A percentile compares a stretch with the other conserved stretches of the same genome.
Conservation (phyloP, 805 yeast genomes). For the Zygotorulaspora florentina region DNA sequence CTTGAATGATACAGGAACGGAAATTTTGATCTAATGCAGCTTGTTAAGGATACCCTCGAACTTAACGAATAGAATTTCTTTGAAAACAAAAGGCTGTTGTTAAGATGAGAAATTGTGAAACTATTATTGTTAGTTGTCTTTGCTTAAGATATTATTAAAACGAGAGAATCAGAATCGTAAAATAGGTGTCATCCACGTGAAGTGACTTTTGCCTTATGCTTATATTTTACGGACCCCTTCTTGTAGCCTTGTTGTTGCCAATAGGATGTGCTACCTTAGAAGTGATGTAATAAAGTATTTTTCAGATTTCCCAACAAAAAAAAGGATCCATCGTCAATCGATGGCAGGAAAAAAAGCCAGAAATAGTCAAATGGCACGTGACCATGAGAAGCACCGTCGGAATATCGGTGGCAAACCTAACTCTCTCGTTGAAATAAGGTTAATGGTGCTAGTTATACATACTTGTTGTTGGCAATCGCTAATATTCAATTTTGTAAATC, state of each 20-base stretch:
- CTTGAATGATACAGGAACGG: not conserved
- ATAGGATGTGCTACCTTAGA: too few species aligned
- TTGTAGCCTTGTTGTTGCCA: too few species aligned
- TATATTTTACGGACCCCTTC: too few species aligned
- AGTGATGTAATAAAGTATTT: not conserved
- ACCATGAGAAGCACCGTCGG: not conserved
- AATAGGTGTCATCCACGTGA: not conserved
- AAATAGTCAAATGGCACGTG: not conserved
- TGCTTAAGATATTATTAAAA: not conserved
- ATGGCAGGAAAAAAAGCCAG: not conserved
- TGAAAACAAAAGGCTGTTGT: conserved; percentile 13
- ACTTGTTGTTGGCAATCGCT: not conserved
- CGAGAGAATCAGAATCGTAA: not conserved
- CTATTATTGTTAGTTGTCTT: conserved; percentile 9
- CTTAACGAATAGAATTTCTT: conserved; percentile 12
- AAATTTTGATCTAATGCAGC: conserved; percentile 3
- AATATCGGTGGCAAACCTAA: too few species aligned
- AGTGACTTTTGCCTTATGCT: not conserved
- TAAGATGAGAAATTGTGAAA: conserved; percentile 11
- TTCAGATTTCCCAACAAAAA: conserved; percentile 4
- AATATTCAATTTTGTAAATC: not conserved
- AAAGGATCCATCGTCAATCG: conserved; percentile 1
- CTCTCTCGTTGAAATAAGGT: not conserved
- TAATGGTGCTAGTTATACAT: not conserved
- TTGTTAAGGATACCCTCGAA: conserved; percentile 9